phyloP scores from a whole-genome alignment of 352 stramenopile genomes.

The Phytopythium aichiense region DNA sequence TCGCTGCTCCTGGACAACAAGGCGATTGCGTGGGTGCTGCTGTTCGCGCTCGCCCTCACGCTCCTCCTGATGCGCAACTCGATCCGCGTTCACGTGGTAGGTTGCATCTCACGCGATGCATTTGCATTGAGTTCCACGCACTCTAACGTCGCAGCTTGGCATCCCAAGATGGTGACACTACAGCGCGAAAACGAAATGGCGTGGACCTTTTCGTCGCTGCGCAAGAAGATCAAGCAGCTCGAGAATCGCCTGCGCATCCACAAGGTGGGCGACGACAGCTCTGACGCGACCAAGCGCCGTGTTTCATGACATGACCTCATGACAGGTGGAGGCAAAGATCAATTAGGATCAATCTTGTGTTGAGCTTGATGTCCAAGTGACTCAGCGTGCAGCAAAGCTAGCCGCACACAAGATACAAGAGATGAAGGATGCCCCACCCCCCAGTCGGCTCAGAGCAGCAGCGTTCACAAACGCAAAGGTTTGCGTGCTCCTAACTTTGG shows the following conservation, averaged over 20 bases:
- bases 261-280: slow-evolving; percentile 19
- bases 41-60: slow-evolving; percentile 26
- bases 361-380: too few species aligned
- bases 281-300: neutral
- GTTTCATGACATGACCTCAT: neutral
- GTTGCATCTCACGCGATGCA: slow-evolving; percentile 1
- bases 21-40: slow-evolving; percentile 32
- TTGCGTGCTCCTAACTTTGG: neutral
- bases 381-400: too few species aligned
- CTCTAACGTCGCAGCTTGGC: neutral
- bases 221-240: slow-evolving; percentile 58
- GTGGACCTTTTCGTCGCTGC: slow-evolving; percentile 47
- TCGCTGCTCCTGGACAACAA: slow-evolving; percentile 29
- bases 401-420: too few species aligned
- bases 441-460: too few species aligned
- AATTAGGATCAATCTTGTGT: too few species aligned
- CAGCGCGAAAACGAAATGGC: slow-evolving; percentile 45
- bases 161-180: slow-evolving; percentile 27
- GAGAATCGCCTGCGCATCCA: slow-evolving; percentile 56
- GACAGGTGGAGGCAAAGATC: too few species aligned
- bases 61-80: slow-evolving; percentile 58
- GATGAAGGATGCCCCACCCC: too few species aligned
- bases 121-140: neutral
- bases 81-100: slow-evolving; percentile 40
- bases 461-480: neutral